A percentile compares a stretch with the other conserved stretches of the same genome.
Evolutionary conservation across 1,284 basidiomycete genomes (phyloP).

Genomic region (Moesziomyces globuligerus): DNA sequence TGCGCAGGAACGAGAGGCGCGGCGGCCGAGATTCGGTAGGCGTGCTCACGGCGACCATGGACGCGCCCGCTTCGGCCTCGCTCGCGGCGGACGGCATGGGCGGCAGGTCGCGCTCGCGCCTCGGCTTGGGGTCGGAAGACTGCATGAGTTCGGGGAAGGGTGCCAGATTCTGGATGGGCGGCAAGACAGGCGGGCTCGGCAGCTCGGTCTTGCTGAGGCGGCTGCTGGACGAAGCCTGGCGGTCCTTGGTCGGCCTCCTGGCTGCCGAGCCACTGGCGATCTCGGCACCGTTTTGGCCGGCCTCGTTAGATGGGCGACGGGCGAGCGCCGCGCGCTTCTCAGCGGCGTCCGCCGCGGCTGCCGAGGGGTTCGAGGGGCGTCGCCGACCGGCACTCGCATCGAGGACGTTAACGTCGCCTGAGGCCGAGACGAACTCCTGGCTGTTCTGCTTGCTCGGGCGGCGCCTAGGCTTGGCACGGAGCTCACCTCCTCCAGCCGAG

Average conservation of each 20-base stretch:
- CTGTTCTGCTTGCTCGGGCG: conserved; percentile 25
- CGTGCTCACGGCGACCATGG: conserved; percentile 28
- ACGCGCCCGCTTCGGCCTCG: conserved; percentile 4
- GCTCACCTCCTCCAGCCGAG: conserved; percentile 35
- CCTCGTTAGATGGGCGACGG: conserved; percentile 10
- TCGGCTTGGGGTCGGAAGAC: neutral
- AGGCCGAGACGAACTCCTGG: conserved; percentile 11
- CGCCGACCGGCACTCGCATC: conserved; percentile 5
- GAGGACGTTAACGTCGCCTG: conserved; percentile 8
- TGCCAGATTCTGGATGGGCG: conserved; percentile 51
- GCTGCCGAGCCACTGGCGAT: too few species aligned
- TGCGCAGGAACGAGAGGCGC: conserved; percentile 40
- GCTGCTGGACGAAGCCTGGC: conserved; percentile 24
- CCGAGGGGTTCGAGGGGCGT: conserved; percentile 29
- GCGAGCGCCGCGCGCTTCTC: conserved; percentile 40
- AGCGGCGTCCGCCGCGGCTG: conserved; percentile 50
- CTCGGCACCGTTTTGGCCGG: conserved; percentile 2
- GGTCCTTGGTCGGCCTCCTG: conserved; percentile 24
- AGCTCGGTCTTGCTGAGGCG: conserved; percentile 33
- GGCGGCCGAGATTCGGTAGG: conserved; percentile 27
- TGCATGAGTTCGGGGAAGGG: conserved; percentile 38
- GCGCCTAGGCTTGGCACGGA: conserved; percentile 21
- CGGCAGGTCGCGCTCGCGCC: conserved; percentile 37
- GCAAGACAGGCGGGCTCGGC: conserved; percentile 32
- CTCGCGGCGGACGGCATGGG: conserved; percentile 35